phyloP scores from a whole-genome alignment of 2,329 filamentous ascomycete species.

The Diaporthe eres region DNA sequence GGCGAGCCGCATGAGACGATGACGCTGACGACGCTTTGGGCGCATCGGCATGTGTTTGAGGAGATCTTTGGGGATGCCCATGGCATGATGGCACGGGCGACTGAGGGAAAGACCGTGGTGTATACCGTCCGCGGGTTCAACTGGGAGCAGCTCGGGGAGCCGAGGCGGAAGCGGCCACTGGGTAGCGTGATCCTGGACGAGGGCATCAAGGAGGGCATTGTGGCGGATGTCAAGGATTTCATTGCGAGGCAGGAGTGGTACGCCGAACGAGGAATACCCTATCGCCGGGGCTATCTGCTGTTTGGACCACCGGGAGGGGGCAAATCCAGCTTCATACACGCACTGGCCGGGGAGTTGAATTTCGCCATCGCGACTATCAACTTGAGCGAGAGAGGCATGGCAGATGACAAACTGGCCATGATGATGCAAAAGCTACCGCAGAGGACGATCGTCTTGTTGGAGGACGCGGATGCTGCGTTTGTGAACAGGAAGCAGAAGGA shows the following conservation, averaged over 20 bases:
- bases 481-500: constrained; percentile 83
- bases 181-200: constrained; percentile 89
- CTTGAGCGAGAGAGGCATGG: constrained; percentile 89
- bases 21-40: constrained; percentile 91
- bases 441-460: constrained; percentile 84
- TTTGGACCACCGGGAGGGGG: constrained; percentile 92
- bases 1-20: constrained; percentile 96
- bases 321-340: constrained; percentile 97
- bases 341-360: constrained; percentile 90
- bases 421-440: constrained; percentile 88
- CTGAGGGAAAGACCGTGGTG: constrained; percentile 93
- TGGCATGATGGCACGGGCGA: constrained; percentile 80
- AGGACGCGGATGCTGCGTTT: constrained; percentile 94
- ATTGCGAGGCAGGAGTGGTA: constrained; percentile 87
- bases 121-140: constrained; percentile 88
- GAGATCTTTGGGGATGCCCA: constrained; percentile 92
- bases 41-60: constrained; percentile 90
- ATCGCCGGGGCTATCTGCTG: constrained; percentile 88
- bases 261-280: constrained; percentile 93
- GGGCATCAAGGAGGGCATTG: constrained; percentile 85
- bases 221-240: constrained; percentile 87
- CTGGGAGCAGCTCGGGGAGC: constrained; percentile 87
- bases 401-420: constrained; percentile 89
- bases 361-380: constrained; percentile 95
- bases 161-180: constrained; percentile 88